A percentile compares a stretch with the other conserved stretches of the same genome.
phyloP scores from a whole-genome alignment of 768 basidiomycete genomes.

The Leccinum sublutescens region DNA sequence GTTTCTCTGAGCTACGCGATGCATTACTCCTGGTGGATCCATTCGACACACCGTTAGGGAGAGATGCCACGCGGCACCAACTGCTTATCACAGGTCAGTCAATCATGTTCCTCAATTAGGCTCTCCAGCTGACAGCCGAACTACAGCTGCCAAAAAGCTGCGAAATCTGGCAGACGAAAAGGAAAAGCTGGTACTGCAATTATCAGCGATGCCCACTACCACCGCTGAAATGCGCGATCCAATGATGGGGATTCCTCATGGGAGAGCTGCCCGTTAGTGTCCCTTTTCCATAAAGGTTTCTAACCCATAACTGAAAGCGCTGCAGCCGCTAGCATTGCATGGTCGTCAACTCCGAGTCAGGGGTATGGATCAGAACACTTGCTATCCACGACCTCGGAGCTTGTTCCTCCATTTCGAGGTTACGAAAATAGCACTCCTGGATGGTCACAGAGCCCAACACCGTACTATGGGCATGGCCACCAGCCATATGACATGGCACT shows the following conservation, averaged over 20 bases:
- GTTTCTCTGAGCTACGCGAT: constrained; percentile 31
- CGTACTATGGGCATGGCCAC: constrained; percentile 2
- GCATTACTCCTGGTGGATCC: constrained; percentile 26
- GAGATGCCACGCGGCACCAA: constrained; percentile 31
- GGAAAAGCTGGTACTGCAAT: constrained; percentile 13
- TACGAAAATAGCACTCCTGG: background rate
- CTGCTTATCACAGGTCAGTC: constrained; percentile 25
- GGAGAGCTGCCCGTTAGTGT: constrained; percentile 12
- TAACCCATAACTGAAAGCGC: constrained; percentile 11
- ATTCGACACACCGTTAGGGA: constrained; percentile 22
- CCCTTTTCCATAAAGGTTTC: background rate
- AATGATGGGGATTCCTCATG: background rate
- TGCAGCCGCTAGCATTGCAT: constrained; percentile 1
- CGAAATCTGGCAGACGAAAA: constrained; percentile 26
- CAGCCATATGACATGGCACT: constrained; percentile 7
- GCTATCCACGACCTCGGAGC: constrained; percentile 1
- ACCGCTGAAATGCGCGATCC: background rate
- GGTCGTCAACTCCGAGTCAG: constrained; percentile 4
- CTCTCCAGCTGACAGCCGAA: constrained; percentile 2
- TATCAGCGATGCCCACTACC: constrained; percentile 15
- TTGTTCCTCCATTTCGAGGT: constrained; percentile 2
- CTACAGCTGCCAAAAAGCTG: constrained; percentile 52
- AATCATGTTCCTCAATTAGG: background rate
- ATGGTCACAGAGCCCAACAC: constrained; percentile 10
- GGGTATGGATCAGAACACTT: constrained; percentile 5